Percentiles rank a stretch among this genome's conserved stretches.
These are phyloP conservation scores for Amanita phalloides DNA, from an alignment of 768 basidiomycete species.

Conservation along the genomic window DNA sequence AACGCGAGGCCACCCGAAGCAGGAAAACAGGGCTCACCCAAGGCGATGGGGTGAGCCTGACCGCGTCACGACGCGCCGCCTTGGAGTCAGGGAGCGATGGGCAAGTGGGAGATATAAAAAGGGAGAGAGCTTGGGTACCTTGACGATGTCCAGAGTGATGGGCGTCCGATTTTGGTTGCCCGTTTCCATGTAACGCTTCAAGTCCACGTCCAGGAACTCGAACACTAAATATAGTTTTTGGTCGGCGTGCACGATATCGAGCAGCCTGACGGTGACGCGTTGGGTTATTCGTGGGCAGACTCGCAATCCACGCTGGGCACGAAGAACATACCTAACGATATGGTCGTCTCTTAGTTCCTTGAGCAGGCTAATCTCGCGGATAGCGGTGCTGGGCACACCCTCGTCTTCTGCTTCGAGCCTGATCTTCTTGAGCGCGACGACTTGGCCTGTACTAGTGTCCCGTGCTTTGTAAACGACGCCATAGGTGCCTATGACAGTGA, in stretches of 20 bases:
- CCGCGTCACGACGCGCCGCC: too few species aligned
- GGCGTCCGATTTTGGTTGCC: constrained; percentile 64
- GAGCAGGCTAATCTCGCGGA: constrained; percentile 93
- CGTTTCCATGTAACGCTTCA: constrained; percentile 95
- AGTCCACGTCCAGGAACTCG: constrained; percentile 93
- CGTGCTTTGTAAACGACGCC: constrained; percentile 98
- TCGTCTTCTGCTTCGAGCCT: constrained; percentile 97
- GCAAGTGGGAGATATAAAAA: too few species aligned
- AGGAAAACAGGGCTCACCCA: not conserved
- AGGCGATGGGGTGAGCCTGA: too few species aligned
- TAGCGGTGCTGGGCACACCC: constrained; percentile 96
- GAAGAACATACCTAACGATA: constrained; percentile 67
- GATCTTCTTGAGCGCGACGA: constrained; percentile 99
- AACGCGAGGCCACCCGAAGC: not conserved
- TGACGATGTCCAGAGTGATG: constrained; percentile 63
- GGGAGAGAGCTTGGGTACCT: constrained; percentile 35
- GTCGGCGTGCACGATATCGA: constrained; percentile 96
- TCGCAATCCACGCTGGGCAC: not conserved
- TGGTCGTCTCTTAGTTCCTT: constrained; percentile 97
- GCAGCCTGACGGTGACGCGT: constrained; percentile 41
- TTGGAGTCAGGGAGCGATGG: too few species aligned
- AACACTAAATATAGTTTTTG: constrained; percentile 97
- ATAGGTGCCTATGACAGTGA: constrained; percentile 66
- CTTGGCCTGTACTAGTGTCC: constrained; percentile 64
- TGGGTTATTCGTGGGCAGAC: not conserved